These are phyloP conservation scores for Syncephalastrum sp. DNA, from an alignment of 371 early-diverging fungal species.

Conservation along the genomic window DNA sequence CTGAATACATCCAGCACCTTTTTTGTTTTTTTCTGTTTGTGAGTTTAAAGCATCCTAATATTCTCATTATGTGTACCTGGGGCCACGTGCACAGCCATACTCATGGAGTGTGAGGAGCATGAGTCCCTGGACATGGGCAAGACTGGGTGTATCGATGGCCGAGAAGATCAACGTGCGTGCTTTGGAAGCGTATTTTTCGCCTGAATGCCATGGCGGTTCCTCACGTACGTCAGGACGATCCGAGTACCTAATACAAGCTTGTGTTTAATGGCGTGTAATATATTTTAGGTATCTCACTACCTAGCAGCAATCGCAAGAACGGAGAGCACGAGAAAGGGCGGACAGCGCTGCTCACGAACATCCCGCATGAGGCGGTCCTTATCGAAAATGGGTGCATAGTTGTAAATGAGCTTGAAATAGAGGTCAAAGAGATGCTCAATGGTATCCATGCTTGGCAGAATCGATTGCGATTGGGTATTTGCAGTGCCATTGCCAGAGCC, in stretches of 20 bases:
- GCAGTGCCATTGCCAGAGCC: not conserved
- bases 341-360: constrained; percentile 24
- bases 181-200: constrained; percentile 46
- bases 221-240: constrained; percentile 33
- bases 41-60: not conserved
- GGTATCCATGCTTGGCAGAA: constrained; percentile 38
- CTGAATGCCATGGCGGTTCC: constrained; percentile 48
- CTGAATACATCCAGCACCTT: constrained; percentile 61
- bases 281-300: constrained; percentile 16
- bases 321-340: constrained; percentile 36
- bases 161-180: constrained; percentile 28
- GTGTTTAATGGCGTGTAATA: not conserved
- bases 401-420: constrained; percentile 51
- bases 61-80: constrained; percentile 26
- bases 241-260: constrained; percentile 30
- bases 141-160: constrained; percentile 48
- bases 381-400: constrained; percentile 53
- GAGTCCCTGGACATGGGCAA: constrained; percentile 53
- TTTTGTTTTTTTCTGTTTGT: too few species aligned
- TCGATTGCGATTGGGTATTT: not conserved
- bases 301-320: constrained; percentile 42
- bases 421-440: constrained; percentile 53
- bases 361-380: constrained; percentile 26
- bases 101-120: constrained; percentile 58
- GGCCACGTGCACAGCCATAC: constrained; percentile 61